Percentiles rank a stretch among this genome's conserved stretches.
Conservation (phyloP, 371 early-diverging fungal species). For the Basidiobolus meristosporus region DNA sequence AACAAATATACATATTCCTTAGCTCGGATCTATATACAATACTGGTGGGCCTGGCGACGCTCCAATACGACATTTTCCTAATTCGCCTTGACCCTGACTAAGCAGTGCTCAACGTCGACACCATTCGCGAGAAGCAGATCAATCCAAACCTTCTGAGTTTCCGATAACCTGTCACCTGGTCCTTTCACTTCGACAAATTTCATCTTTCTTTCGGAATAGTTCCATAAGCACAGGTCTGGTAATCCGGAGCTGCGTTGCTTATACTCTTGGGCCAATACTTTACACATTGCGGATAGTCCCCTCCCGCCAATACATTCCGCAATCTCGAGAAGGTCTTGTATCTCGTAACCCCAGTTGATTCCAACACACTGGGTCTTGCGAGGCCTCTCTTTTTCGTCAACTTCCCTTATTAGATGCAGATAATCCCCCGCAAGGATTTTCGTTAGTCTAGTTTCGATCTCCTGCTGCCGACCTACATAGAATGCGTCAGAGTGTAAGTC, state of each 20-base stretch:
- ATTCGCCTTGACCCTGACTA: too few relatives aligned
- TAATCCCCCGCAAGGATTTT: too few relatives aligned
- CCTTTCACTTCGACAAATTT: conserved; percentile 65
- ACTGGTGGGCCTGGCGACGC: too few relatives aligned
- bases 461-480: conserved; percentile 21
- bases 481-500: conserved; percentile 49
- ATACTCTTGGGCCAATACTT: conserved; percentile 38
- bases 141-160: conserved; percentile 54
- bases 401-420: not conserved
- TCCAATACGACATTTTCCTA: too few relatives aligned
- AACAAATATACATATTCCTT: too few relatives aligned
- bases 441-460: too few relatives aligned
- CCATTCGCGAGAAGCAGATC: too few relatives aligned
- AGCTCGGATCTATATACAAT: too few relatives aligned
- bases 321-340: conserved; percentile 2
- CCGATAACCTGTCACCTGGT: conserved; percentile 48
- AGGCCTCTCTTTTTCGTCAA: conserved; percentile 2
- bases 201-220: conserved; percentile 22
- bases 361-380: conserved; percentile 1
- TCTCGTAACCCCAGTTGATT: conserved; percentile 3
- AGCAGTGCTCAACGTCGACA: too few relatives aligned
- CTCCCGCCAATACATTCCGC: conserved; percentile 31
- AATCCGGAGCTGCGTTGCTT: conserved; percentile 38
- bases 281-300: conserved; percentile 27
- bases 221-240: conserved; percentile 49